phyloP scores from a whole-genome alignment of 163 green algal species.

The Scenedesmus sp. region DNA sequence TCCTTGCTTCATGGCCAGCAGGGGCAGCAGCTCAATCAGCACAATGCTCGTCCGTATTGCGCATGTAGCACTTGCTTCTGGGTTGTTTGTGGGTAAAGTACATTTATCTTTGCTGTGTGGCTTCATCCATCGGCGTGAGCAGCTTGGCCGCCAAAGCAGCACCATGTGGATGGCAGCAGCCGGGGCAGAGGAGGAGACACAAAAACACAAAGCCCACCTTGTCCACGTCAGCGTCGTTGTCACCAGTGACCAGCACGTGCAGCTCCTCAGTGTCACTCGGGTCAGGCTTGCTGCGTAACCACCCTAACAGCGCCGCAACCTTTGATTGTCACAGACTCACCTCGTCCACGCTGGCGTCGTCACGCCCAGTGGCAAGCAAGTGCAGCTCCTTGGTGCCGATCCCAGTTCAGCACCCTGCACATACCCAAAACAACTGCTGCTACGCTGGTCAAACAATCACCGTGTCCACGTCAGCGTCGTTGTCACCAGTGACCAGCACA shows the following conservation, averaged over 20 bases:
- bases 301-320: not conserved
- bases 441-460: not conserved
- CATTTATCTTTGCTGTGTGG: too few relatives aligned
- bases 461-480: slow-evolving; percentile 84
- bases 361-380: too few relatives aligned
- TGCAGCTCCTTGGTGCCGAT: too few relatives aligned
- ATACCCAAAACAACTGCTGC: too few relatives aligned
- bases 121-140: not conserved
- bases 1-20: not conserved
- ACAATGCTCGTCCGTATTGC: too few relatives aligned
- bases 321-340: not conserved
- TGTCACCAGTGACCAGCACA: slow-evolving; percentile 90
- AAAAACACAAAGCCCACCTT: not conserved
- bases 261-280: slow-evolving; percentile 97
- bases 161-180: not conserved
- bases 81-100: too few relatives aligned
- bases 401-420: too few relatives aligned
- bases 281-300: slow-evolving; percentile 70
- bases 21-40: not conserved
- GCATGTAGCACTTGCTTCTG: too few relatives aligned
- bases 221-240: slow-evolving; percentile 89
- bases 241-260: slow-evolving; percentile 96
- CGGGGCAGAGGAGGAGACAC: not conserved
- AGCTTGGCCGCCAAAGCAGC: not conserved
- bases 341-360: too few relatives aligned